Percentiles rank a stretch among this genome's conserved stretches.
These are phyloP conservation scores for Durio zibethinus DNA, from an alignment of 345 rosid genomes.

Conservation along the genomic window DNA sequence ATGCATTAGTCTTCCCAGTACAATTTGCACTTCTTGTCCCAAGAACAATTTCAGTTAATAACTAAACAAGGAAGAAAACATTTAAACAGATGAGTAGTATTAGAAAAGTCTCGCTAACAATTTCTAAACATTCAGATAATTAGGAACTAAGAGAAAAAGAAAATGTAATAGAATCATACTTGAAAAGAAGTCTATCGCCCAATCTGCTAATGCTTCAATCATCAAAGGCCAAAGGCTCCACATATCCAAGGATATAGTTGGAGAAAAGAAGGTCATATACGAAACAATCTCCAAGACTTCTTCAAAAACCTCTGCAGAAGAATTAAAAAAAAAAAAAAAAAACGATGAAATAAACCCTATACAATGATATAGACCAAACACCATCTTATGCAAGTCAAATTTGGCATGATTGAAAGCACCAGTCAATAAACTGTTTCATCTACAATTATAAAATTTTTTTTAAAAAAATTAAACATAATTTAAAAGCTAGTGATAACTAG, in stretches of 20 bases:
- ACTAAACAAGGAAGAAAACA: neutral
- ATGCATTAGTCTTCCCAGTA: neutral
- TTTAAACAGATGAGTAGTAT: neutral
- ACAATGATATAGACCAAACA: neutral
- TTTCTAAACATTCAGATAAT: neutral
- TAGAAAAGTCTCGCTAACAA: neutral
- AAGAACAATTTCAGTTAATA: neutral
- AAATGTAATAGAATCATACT: conserved; percentile 37
- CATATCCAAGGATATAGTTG: conserved; percentile 85
- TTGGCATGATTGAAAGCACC: neutral
- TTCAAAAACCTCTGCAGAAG: conserved; percentile 91
- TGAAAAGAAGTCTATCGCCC: conserved; percentile 98
- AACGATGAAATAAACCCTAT: neutral
- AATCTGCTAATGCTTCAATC: conserved; percentile 87
- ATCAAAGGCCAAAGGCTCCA: conserved; percentile 99
- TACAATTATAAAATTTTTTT: neutral
- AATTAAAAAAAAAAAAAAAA: conserved; percentile 12
- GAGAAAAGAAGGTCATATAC: conserved; percentile 97
- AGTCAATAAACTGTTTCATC: neutral
- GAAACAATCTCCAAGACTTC: conserved; percentile 98
- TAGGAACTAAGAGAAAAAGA: neutral
- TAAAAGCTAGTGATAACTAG: neutral
- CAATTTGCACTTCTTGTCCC: neutral
- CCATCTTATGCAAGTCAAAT: conserved; percentile 1
- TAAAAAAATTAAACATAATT: no score